phyloP scores from a whole-genome alignment of 352 stramenopile genomes.

The Phytophthora pistaciae region DNA sequence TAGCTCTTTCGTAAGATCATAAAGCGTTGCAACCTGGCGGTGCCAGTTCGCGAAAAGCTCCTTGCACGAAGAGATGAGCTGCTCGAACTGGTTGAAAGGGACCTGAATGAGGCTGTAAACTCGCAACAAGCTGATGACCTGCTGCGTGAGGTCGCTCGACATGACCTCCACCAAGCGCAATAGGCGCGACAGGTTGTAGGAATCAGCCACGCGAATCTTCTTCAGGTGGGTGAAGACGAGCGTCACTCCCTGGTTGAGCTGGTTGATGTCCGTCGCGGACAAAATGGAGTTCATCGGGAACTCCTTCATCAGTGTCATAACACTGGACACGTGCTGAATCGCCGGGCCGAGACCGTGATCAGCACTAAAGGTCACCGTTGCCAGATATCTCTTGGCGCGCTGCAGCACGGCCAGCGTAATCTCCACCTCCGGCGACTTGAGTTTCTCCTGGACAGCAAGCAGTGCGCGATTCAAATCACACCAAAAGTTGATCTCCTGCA shows the following conservation, averaged over 20 bases:
- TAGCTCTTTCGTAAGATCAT: constrained; percentile 89
- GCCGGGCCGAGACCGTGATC: constrained; percentile 90
- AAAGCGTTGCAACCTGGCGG: constrained; percentile 81
- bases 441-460: constrained; percentile 84
- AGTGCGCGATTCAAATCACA: constrained; percentile 92
- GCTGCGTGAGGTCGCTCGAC: constrained; percentile 86
- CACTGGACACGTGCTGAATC: constrained; percentile 88
- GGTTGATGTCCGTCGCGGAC: constrained; percentile 86
- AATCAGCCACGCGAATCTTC: constrained; percentile 90
- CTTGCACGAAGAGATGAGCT: constrained; percentile 77
- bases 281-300: constrained; percentile 95
- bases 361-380: constrained; percentile 91
- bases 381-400: constrained; percentile 92
- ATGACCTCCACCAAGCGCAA: constrained; percentile 88
- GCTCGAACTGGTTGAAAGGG: constrained; percentile 87
- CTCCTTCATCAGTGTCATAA: constrained; percentile 94
- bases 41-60: constrained; percentile 91
- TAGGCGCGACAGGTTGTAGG: constrained; percentile 88
- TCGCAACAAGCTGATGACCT: constrained; percentile 82
- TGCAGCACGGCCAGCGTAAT: constrained; percentile 93
- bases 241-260: constrained; percentile 83
- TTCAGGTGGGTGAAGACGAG: constrained; percentile 91
- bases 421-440: constrained; percentile 91
- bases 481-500: constrained; percentile 97
- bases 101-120: constrained; percentile 89